Evolutionary conservation across 2,329 filamentous ascomycete genomes (phyloP).

Genomic region (Stagonosporopsis rhizophila): DNA sequence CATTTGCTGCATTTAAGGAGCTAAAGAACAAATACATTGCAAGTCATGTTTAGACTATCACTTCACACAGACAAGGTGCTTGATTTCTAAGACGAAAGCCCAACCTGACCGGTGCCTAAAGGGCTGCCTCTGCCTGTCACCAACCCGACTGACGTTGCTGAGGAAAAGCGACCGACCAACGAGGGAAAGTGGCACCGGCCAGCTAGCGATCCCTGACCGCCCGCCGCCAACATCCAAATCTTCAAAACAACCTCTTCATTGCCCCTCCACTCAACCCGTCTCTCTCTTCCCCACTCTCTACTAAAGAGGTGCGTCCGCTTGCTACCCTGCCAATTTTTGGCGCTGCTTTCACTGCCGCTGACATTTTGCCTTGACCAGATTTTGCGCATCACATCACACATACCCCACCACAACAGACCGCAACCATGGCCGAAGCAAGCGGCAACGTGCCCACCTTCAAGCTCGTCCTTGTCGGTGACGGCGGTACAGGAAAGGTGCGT

Average conservation of each 20-base stretch:
- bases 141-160: constrained; percentile 19
- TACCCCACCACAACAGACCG: constrained; percentile 43
- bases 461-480: constrained; percentile 99
- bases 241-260: constrained; percentile 26
- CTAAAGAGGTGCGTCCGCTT: constrained; percentile 37
- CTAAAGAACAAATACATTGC: neutral
- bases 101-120: constrained; percentile 33
- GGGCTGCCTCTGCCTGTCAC: constrained; percentile 27
- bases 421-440: constrained; percentile 62
- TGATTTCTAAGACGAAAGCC: constrained; percentile 28
- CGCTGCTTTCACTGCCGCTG: constrained; percentile 25
- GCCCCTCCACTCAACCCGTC: constrained; percentile 37
- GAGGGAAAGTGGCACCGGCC: constrained; percentile 17
- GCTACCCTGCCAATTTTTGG: constrained; percentile 24
- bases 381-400: constrained; percentile 37
- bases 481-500: constrained; percentile 97
- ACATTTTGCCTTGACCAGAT: constrained; percentile 26
- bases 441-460: constrained; percentile 89
- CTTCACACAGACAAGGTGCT: neutral
- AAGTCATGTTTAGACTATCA: neutral
- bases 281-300: constrained; percentile 40
- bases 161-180: constrained; percentile 9
- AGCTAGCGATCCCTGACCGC: constrained; percentile 16
- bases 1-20: constrained; percentile 20
- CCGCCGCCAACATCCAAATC: constrained; percentile 24